Percentiles rank a stretch among this genome's conserved stretches.
Evolutionary conservation across 2,329 filamentous ascomycete species (phyloP).

Genomic region (Fusarium sp.): DNA sequence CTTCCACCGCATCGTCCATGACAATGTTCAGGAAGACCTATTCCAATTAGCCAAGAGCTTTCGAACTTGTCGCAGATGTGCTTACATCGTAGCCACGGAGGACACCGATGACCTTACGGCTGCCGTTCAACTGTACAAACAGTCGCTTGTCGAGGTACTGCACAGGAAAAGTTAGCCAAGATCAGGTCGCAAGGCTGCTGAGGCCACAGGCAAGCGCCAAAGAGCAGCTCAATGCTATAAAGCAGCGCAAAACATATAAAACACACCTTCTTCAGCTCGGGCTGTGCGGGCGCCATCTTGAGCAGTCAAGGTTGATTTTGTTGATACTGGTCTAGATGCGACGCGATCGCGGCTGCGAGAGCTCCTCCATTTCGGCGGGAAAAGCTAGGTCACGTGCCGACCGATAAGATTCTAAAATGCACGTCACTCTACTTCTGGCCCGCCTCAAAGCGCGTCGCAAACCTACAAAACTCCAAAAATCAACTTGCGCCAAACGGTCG

Average conservation of each 20-base stretch:
- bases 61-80: background rate
- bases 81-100: conserved; percentile 95
- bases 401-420: conserved; percentile 57
- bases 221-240: background rate
- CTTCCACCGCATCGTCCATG: conserved; percentile 94
- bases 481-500: conserved; percentile 17
- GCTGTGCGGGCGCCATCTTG: conserved; percentile 98
- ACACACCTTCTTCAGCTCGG: conserved; percentile 95
- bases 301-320: conserved; percentile 45
- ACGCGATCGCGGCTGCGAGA: conserved; percentile 45
- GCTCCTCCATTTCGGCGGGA: conserved; percentile 36
- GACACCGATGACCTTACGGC: conserved; percentile 94
- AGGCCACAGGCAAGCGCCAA: fast-evolving
- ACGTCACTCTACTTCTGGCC: conserved; percentile 34
- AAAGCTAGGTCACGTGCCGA: conserved; percentile 57
- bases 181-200: conserved; percentile 4
- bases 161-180: conserved; percentile 41
- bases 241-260: background rate
- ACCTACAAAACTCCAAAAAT: conserved; percentile 6
- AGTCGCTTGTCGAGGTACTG: conserved; percentile 99
- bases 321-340: conserved; percentile 40
- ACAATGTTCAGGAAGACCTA: conserved; percentile 99
- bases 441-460: conserved; percentile 21
- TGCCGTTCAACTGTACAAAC: conserved; percentile 97
- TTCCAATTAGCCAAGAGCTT: conserved; percentile 18